Evolutionary conservation across 2,329 filamentous ascomycete genomes (phyloP).

Genomic region (Neonectria neomacrospora): DNA sequence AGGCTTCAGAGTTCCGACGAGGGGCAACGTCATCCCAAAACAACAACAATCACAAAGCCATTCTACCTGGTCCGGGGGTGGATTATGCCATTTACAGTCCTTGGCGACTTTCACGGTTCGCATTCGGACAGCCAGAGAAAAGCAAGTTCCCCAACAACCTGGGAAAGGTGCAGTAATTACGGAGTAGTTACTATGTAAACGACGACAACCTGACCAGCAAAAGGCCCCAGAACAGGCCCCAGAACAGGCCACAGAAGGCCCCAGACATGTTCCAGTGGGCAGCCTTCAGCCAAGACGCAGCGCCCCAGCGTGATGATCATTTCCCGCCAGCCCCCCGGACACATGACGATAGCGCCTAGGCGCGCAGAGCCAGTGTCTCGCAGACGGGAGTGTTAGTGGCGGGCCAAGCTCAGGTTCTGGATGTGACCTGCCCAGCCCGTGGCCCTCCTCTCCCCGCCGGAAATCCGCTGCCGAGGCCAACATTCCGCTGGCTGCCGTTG

Average conservation of each 20-base stretch:
- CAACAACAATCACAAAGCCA: neutral
- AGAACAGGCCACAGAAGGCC: neutral
- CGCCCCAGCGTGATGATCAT: constrained; percentile 24
- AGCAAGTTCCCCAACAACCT: constrained; percentile 27
- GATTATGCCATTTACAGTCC: constrained; percentile 27
- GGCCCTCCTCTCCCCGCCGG: neutral
- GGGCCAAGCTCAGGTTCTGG: constrained; percentile 33
- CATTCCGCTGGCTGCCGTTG: neutral
- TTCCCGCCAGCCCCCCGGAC: constrained; percentile 25
- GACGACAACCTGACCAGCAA: constrained; percentile 4
- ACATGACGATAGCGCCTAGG: constrained; percentile 39
- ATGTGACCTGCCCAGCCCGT: constrained; percentile 18
- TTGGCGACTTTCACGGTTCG: neutral
- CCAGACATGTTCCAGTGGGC: constrained; percentile 1
- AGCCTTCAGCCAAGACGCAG: neutral
- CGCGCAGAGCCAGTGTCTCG: constrained; percentile 39
- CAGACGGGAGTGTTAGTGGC: constrained; percentile 37
- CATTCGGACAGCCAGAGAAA: neutral
- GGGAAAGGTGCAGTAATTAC: constrained; percentile 10
- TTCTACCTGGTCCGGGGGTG: constrained; percentile 9
- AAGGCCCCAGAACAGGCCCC: neutral
- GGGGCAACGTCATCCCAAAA: constrained; percentile 8
- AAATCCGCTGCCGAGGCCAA: neutral
- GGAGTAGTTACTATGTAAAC: too few species aligned
- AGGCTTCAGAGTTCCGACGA: neutral